Evolutionary conservation across 345 rosid species (phyloP), one percentile per base, ranked within the genome.

Genomic region (Camelina hispida): DNA sequence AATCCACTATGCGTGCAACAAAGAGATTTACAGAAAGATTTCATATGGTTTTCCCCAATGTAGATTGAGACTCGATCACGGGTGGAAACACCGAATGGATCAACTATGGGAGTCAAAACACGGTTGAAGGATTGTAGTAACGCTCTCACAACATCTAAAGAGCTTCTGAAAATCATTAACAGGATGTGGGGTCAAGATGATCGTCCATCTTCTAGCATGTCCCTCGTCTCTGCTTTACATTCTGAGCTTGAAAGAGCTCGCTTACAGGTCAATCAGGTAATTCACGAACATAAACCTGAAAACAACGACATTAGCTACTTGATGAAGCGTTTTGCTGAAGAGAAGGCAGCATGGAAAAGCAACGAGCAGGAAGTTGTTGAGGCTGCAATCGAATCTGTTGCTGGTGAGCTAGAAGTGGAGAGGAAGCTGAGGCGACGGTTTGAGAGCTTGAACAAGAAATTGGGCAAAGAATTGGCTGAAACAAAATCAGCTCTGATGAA

Each of bases 171-270:
- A 76, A 95, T 95, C 66, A 90, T 95, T 50, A 89, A 89, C 75
- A 92, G 97, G 25, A 84, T 92, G 83, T 89, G 98, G 98, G 93
- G 96, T 73, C 90, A 83, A 70, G 96, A 92, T 73, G 93, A 85
- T 68, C 89, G 93, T 23, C 94, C 97, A 71, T 86, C 97, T 30
- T 95, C 99, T 8, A 90, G 88, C 87, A 83, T 90, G 91, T 89
- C 98, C 42, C 93, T 95, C 35, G 83, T 95, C 83, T 92, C 99
- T 13, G 97, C 99, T 72, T 77, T 95, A 59, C 99, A 95, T 76
- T 87, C 99, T 11, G 99, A 95, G 86, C 92, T 95, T 16, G 97
- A 95, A 74, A 84, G 99, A 81, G 97, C 96, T 80, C 89, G 97
- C 50, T 78, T 92, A 80, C 93, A 87, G 79, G 90, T 95, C 79